Conservation (phyloP, 768 basidiomycete genomes). For the Mycena floridula region DNA sequence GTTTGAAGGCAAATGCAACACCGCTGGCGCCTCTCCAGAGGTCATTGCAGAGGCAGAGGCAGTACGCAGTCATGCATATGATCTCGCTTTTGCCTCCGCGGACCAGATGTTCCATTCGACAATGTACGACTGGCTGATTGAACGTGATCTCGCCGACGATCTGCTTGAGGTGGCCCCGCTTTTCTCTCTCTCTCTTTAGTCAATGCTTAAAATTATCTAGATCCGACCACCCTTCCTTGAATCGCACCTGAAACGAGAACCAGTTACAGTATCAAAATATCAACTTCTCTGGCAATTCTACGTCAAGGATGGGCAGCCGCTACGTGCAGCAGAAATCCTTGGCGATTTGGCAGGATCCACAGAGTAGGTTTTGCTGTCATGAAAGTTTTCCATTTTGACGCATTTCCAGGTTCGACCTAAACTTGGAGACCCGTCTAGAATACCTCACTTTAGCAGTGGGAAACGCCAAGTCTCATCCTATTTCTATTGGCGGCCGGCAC, state of each 20-base stretch:
- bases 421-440: slow-evolving; percentile 74
- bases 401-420: slow-evolving; percentile 51
- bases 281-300: slow-evolving; percentile 97
- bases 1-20: slow-evolving; percentile 62
- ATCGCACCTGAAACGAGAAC: slow-evolving; percentile 78
- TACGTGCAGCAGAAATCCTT: slow-evolving; percentile 86
- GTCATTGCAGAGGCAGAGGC: slow-evolving; percentile 50
- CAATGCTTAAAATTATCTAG: slow-evolving; percentile 27
- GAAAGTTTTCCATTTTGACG: neutral
- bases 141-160: slow-evolving; percentile 75
- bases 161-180: slow-evolving; percentile 68
- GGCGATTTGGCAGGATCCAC: slow-evolving; percentile 77
- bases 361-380: slow-evolving; percentile 48
- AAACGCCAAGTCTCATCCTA: slow-evolving; percentile 92
- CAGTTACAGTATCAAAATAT: slow-evolving; percentile 71
- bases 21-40: slow-evolving; percentile 15
- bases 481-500: slow-evolving; percentile 68
- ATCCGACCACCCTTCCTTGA: slow-evolving; percentile 87
- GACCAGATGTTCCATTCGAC: slow-evolving; percentile 94
- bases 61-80: slow-evolving; percentile 80
- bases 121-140: slow-evolving; percentile 92
- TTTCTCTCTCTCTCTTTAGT: neutral
- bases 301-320: slow-evolving; percentile 82
- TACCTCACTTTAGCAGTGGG: slow-evolving; percentile 92
- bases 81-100: slow-evolving; percentile 74